These are phyloP conservation scores for Dryadomyces quercus-mongolicae DNA, from an alignment of 2,329 filamentous ascomycete species.

Conservation along the genomic window DNA sequence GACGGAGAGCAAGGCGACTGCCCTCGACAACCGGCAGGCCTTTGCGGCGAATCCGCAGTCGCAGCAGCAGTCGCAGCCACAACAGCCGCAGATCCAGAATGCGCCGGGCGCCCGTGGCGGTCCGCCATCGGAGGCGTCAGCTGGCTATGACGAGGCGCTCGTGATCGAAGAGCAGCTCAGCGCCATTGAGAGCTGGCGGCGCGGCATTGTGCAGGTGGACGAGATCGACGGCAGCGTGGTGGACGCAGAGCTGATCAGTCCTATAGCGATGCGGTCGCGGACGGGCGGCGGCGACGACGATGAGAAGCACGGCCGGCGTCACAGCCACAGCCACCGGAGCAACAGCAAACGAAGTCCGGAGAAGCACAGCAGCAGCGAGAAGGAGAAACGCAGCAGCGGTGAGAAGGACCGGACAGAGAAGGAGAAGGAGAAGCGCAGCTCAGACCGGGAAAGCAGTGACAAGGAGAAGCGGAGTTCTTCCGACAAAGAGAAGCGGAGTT, in stretches of 20 bases:
- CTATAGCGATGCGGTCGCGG: conserved; percentile 36
- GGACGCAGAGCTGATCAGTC: conserved; percentile 46
- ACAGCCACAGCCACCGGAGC: conserved; percentile 7
- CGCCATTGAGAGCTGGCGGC: conserved; percentile 45
- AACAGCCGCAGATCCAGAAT: background rate
- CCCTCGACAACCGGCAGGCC: background rate
- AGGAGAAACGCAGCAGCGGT: background rate
- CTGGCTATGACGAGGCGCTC: conserved; percentile 40
- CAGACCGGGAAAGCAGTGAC: conserved; percentile 4
- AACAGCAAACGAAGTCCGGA: conserved; percentile 4
- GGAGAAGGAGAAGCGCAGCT: conserved; percentile 10
- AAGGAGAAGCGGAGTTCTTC: conserved; percentile 8
- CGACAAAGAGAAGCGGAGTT: conserved; percentile 4
- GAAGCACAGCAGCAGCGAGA: conserved; percentile 1
- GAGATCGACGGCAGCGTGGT: conserved; percentile 13
- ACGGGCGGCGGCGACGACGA: conserved; percentile 19
- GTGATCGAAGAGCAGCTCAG: conserved; percentile 45
- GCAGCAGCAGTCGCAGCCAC: background rate
- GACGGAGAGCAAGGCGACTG: conserved; percentile 23
- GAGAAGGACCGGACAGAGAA: background rate
- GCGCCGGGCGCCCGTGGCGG: conserved; percentile 12
- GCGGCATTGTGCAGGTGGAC: conserved; percentile 34
- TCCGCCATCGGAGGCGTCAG: background rate
- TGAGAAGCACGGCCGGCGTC: conserved; percentile 10
- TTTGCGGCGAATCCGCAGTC: background rate